A percentile compares a stretch with the other conserved stretches of the same genome.
Conservation (phyloP, 2,329 filamentous ascomycete genomes). For the Botrytis fabae region DNA sequence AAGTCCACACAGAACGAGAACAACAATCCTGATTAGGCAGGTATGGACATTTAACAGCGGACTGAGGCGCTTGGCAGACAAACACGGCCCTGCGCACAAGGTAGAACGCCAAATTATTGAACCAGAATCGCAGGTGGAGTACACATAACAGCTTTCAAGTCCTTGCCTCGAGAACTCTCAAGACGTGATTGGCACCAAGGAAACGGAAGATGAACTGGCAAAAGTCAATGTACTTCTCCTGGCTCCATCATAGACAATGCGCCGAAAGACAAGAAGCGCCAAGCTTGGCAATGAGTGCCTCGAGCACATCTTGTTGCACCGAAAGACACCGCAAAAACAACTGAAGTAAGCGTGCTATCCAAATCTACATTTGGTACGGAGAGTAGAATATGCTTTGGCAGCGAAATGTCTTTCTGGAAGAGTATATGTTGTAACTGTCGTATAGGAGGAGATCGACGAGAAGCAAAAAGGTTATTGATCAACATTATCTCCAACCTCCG, state of each 20-base stretch:
- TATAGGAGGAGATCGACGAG: slow-evolving; percentile 7
- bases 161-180: not conserved
- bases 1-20: not conserved
- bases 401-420: not conserved
- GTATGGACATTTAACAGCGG: not conserved
- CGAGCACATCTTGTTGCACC: not conserved
- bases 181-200: not conserved
- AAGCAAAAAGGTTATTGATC: not conserved
- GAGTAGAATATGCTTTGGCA: not conserved
- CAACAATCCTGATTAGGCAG: not conserved
- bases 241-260: not conserved
- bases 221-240: not conserved
- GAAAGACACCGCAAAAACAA: not conserved
- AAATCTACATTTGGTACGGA: not conserved
- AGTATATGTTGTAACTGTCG: not conserved
- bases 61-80: slow-evolving; percentile 2
- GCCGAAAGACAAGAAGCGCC: not conserved
- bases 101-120: not conserved
- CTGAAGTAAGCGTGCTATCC: not conserved
- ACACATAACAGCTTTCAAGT: not conserved
- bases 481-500: not conserved
- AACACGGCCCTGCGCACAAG: not conserved
- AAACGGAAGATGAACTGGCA: not conserved
- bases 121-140: not conserved
- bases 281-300: not conserved